Conservation (phyloP, 305 asterid genomes). For the Fraxinus angustifolia region DNA sequence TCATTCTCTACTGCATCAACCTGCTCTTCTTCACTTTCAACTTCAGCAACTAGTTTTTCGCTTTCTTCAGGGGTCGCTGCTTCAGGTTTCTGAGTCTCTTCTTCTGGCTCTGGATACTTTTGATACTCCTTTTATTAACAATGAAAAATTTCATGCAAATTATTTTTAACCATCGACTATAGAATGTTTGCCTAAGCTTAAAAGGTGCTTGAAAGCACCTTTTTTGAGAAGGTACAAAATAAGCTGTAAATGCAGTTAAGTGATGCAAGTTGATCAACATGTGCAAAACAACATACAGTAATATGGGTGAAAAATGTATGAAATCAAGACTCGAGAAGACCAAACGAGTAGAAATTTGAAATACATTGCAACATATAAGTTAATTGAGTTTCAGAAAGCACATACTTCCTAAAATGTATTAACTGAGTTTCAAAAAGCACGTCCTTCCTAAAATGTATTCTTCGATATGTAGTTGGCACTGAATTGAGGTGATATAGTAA, state of each 20-base stretch:
- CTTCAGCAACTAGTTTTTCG: conserved; percentile 30
- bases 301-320: not conserved
- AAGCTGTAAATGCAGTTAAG: not conserved
- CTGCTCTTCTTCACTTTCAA: conserved; percentile 28
- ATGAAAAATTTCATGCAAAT: not conserved
- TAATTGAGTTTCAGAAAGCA: not conserved
- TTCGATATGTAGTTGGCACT: not conserved
- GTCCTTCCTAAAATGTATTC: not conserved
- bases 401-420: too few species aligned
- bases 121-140: conserved; percentile 39
- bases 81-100: conserved; percentile 31
- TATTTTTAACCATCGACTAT: not conserved
- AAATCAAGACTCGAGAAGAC: not conserved
- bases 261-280: not conserved
- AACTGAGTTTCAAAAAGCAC: not conserved
- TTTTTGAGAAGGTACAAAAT: not conserved
- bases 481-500: not conserved
- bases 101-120: conserved; percentile 21
- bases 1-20: conserved; percentile 26
- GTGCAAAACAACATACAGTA: not conserved
- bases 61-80: conserved; percentile 22
- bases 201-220: not conserved
- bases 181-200: not conserved
- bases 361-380: not conserved
- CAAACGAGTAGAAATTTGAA: not conserved